A percentile compares a stretch with the other conserved stretches of the same genome.
These are phyloP conservation scores for Polytrichum commune DNA, from an alignment of 225 moss, liverwort and hornwort genomes.

Conservation along the genomic window DNA sequence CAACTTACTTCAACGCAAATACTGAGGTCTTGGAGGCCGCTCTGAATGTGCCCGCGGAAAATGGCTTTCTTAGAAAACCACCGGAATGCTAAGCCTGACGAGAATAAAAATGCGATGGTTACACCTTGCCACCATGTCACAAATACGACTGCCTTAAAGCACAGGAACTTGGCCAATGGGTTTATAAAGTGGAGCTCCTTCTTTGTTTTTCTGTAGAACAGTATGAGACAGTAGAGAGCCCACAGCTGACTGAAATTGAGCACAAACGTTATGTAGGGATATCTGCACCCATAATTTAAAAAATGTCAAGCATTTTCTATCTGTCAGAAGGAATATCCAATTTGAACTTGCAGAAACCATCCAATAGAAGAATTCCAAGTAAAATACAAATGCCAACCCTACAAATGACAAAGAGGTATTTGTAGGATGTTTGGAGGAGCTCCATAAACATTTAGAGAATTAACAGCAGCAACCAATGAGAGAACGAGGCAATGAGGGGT, in stretches of 20 bases:
- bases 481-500: too few species aligned
- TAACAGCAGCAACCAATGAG: too few species aligned
- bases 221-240: constrained; percentile 83
- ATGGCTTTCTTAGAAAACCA: constrained; percentile 46
- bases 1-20: constrained; percentile 74
- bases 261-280: constrained; percentile 82
- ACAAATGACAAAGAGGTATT: too few species aligned
- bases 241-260: constrained; percentile 95
- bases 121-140: constrained; percentile 99
- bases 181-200: constrained; percentile 58
- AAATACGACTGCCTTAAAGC: constrained; percentile 96
- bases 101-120: constrained; percentile 76
- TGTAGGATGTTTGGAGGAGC: too few species aligned
- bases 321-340: background rate
- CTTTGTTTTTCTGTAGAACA: constrained; percentile 70
- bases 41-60: constrained; percentile 55
- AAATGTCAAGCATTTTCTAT: background rate
- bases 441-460: too few species aligned
- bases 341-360: background rate
- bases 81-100: constrained; percentile 41
- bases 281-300: constrained; percentile 40
- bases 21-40: constrained; percentile 68
- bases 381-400: too few species aligned
- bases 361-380: background rate
- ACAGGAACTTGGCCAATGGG: constrained; percentile 84